Percentiles rank a stretch among this genome's conserved stretches.
Evolutionary conservation across 2,329 filamentous ascomycete genomes (phyloP).

Genomic region (Pseudogymnoascus pannorum): DNA sequence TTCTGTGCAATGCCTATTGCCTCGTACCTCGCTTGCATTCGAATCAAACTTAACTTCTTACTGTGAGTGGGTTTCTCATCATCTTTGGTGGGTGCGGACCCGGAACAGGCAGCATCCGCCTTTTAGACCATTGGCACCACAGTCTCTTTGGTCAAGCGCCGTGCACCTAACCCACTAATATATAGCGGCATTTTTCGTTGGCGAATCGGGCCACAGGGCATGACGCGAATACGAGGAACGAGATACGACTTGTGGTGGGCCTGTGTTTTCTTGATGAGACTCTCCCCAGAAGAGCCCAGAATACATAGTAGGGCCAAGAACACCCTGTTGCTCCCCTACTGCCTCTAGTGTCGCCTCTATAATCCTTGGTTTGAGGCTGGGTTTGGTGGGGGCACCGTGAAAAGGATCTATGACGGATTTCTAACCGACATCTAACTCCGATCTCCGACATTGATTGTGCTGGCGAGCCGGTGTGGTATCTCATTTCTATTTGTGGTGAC

Average conservation of each 20-base stretch:
- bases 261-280: not conserved
- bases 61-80: not conserved
- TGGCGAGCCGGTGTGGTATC: not conserved
- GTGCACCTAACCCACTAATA: not conserved
- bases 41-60: not conserved
- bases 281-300: not conserved
- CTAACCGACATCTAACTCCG: constrained; percentile 5
- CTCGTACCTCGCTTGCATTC: not conserved
- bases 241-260: not conserved
- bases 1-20: not conserved
- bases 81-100: not conserved
- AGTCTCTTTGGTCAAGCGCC: not conserved
- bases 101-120: constrained; percentile 1
- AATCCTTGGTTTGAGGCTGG: constrained; percentile 2
- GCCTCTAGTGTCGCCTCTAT: not conserved
- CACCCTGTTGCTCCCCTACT: not conserved
- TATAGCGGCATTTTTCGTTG: not conserved
- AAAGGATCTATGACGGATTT: not conserved
- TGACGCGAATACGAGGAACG: constrained; percentile 3
- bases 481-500: not conserved
- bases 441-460: not conserved
- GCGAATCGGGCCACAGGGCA: not conserved
- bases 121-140: not conserved
- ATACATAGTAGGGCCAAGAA: no score
- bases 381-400: not conserved